Percentiles rank a stretch among this genome's conserved stretches.
phyloP scores from a whole-genome alignment of 805 yeast genomes.

The Yamadazyma nakazawae region DNA sequence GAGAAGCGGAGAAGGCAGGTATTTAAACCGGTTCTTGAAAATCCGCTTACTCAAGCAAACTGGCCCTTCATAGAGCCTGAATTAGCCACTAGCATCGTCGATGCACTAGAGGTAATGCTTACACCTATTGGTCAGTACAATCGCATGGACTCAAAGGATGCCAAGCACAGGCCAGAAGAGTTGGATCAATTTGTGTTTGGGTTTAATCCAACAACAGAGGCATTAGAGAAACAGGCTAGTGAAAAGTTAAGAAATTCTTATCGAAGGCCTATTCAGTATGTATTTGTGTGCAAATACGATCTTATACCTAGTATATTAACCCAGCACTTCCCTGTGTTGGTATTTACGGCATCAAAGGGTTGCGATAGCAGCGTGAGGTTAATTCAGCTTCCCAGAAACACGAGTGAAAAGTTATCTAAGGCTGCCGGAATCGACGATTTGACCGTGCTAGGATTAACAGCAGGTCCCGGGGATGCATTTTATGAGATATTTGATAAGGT shows the following conservation, averaged over 20 bases:
- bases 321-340: conserved; percentile 56
- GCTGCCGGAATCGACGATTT: conserved; percentile 25
- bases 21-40: conserved; percentile 61
- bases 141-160: neutral
- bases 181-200: conserved; percentile 28
- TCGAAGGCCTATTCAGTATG: conserved; percentile 25
- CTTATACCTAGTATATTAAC: conserved; percentile 48
- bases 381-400: conserved; percentile 56
- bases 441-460: conserved; percentile 35
- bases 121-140: conserved; percentile 27
- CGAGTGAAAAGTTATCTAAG: conserved; percentile 28
- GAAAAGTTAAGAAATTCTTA: neutral
- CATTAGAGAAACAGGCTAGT: conserved; percentile 44
- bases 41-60: conserved; percentile 53
- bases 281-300: conserved; percentile 63
- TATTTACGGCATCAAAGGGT: conserved; percentile 41
- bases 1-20: conserved; percentile 54
- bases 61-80: conserved; percentile 43
- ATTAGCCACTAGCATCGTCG: conserved; percentile 35
- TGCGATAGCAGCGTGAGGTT: conserved; percentile 43
- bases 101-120: conserved; percentile 31
- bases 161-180: conserved; percentile 11
- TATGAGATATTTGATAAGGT: conserved; percentile 29
- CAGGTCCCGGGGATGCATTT: conserved; percentile 22
- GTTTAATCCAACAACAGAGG: conserved; percentile 53